Evolutionary conservation across 257 asterid genomes (phyloP), one percentile per base, ranked within the genome.

Genomic region (Solanum commersonii): DNA sequence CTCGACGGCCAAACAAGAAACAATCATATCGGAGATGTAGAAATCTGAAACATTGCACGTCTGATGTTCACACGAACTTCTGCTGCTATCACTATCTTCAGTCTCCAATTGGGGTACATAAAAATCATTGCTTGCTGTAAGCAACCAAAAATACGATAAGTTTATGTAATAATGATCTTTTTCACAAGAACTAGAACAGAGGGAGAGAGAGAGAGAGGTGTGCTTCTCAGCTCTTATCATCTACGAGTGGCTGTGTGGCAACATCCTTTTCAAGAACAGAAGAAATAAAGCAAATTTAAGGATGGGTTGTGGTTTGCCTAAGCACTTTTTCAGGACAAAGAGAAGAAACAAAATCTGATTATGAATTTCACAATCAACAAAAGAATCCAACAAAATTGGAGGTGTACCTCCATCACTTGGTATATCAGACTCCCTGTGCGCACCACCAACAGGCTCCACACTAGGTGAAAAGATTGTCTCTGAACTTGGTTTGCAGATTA

Each of bases 391-490:
- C 40, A 49, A 49, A 18, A 82, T 29, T 82, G 31, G 42, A 31
- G 86, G 86, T 35, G 78, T 89, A 95, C 99, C 99, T 92, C 91
- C 95, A 89, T 86, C 88, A 72, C 81, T 83, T 73, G 82, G 85
- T 63, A 73, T 31, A 63, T 73, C 87, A 67, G 89, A 88, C 74
- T 88, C 89, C 60, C 34, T 84, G 86, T 90, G 87, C 70, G 87
- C 73, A 88, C 87, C 85, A 59, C 92, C 94, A 49, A 92, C 90
- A 23, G 98, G 92, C 86, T 95, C 98, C 89, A 93, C 87, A 89
- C 94, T 91, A 27, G 96, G 96, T 34, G 98, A 96, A 90, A 95
- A 95, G 83, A 96, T 95, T n/a, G 98, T 93, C 89, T 94, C 98
- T 25, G 91, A 86, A 92, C 94, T 93, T 88, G 97, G 88, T 35